Evolutionary conservation across 75 land plant genomes (phyloP), one percentile per base, ranked within the genome.

Genomic region (Larix kaempferi): DNA sequence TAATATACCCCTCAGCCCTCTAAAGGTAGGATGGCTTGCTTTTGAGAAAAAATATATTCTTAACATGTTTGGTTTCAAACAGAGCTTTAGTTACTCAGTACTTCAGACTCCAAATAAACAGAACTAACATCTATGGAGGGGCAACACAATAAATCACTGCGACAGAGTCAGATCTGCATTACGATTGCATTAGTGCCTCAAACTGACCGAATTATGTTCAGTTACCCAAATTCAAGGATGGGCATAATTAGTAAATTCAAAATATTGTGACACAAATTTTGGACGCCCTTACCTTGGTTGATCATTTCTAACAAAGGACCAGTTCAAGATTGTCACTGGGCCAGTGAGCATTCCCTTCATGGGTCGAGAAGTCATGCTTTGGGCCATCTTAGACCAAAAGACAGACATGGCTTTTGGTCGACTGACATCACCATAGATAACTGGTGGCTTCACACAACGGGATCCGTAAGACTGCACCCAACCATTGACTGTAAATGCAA

Each of bases 271-370:
- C 35, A 22, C 3, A 77, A 77, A 37, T 26, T 64, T 21, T 11
- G 21, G 25, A 57, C 0, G 0, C 4, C 77, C 71, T 77, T 49
- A 93, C 94, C 94, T 89, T 33, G 96, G 96, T 71, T 94, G 96
- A 62, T 94, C 96, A 80, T 89, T 85, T 78, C 93, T 82, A 57
- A 93, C 95, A 77, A 93, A 93, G 59, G 95, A 91, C 93, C 93
- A 91, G 88, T 91, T 94, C 69, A 94, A 84, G 61, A 94, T 94
- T 44, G 94, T 91, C 13, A 94, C 96, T 19, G 94, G 96, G 13
- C 96, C 96, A 14, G 96, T 94, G 75, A 94, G 82, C 94, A 94
- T 94, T 77, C 96, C 95, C 91, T 93, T 93, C 93, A 93, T 93
- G 59, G 94, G 91, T 35, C 93, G 87, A 15, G 72, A 2, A 15